Conservation (phyloP, 2,329 filamentous ascomycete genomes). For the Corniculantispora saksenae region DNA sequence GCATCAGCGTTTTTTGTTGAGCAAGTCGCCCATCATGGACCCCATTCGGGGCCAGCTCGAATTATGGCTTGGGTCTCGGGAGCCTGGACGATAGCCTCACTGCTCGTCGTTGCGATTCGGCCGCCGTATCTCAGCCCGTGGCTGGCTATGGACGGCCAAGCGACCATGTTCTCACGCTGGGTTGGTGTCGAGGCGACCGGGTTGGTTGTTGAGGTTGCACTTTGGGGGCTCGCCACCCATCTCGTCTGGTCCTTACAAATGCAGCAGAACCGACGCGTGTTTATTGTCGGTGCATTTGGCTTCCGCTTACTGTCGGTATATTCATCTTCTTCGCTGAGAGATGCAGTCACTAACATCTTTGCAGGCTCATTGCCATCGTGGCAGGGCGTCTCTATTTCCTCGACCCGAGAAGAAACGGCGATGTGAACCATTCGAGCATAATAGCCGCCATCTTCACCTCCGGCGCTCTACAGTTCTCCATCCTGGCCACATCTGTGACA, state of each 20-base stretch:
- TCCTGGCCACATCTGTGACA: conserved; percentile 17
- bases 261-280: conserved; percentile 3
- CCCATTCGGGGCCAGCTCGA: conserved; percentile 15
- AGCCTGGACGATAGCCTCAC: conserved; percentile 14
- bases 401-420: neutral
- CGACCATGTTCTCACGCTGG: conserved; percentile 11
- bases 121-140: neutral
- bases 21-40: conserved; percentile 17
- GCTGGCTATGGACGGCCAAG: neutral
- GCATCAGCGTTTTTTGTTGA: conserved; percentile 17
- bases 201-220: conserved; percentile 11
- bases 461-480: conserved; percentile 18
- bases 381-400: conserved; percentile 14
- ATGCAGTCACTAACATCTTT: too few relatives aligned
- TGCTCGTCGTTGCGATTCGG: neutral
- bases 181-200: conserved; percentile 16
- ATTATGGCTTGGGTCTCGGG: conserved; percentile 5
- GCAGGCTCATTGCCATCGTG: neutral
- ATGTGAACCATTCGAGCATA: conserved; percentile 8
- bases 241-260: conserved; percentile 20
- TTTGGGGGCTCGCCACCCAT: conserved; percentile 17
- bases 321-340: too few relatives aligned
- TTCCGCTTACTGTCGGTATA: neutral
- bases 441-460: conserved; percentile 17
- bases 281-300: conserved; percentile 19